These are phyloP conservation scores for Paecilomyces dactylethromorphus DNA, from an alignment of 2,329 filamentous ascomycete species.

Conservation along the genomic window DNA sequence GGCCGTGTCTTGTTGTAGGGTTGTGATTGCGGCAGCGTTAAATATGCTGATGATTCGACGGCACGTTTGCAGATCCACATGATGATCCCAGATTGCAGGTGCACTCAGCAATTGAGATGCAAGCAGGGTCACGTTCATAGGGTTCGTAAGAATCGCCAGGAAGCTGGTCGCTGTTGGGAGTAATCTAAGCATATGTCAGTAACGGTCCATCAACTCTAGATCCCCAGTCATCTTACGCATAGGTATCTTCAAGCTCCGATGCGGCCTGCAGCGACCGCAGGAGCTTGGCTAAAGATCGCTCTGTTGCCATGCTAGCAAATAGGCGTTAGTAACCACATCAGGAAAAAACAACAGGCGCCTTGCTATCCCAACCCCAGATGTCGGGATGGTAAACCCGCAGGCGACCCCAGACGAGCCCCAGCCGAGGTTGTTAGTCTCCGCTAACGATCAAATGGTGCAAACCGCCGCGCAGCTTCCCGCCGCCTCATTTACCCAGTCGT, in stretches of 20 bases:
- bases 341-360: background rate
- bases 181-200: constrained; percentile 32
- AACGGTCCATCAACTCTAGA: constrained; percentile 8
- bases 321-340: constrained; percentile 2
- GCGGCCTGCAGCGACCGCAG: constrained; percentile 55
- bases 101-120: constrained; percentile 54
- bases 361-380: background rate
- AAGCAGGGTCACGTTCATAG: constrained; percentile 54
- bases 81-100: constrained; percentile 52
- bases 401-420: constrained; percentile 23
- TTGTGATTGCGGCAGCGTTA: constrained; percentile 52
- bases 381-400: constrained; percentile 15
- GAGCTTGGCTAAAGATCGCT: constrained; percentile 54
- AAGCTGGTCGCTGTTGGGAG: constrained; percentile 47
- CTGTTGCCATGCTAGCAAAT: constrained; percentile 46
- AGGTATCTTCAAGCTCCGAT: constrained; percentile 53
- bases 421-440: background rate
- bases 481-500: background rate
- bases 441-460: constrained; percentile 26
- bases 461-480: constrained; percentile 7
- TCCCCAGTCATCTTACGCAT: constrained; percentile 38
- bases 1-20: constrained; percentile 42
- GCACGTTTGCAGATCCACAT: constrained; percentile 49
- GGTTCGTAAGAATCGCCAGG: constrained; percentile 49
- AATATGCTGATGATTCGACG: constrained; percentile 56